Evolutionary conservation across 352 stramenopile genomes (phyloP).

Genomic region (Globisporangium cystogenes): DNA sequence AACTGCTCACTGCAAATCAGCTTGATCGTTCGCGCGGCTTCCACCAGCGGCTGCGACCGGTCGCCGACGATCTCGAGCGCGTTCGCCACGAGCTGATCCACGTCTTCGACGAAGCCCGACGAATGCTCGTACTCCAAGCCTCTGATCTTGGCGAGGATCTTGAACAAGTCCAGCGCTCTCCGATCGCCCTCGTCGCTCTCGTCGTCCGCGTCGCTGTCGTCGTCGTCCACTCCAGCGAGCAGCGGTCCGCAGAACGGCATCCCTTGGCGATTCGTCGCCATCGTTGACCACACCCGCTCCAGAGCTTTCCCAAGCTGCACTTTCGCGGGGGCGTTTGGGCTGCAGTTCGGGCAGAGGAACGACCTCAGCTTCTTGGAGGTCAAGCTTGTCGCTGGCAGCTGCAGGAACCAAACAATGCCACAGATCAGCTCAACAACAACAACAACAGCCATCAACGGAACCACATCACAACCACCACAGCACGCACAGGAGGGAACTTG

Average conservation of each 20-base stretch:
- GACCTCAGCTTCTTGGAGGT: conserved; percentile 57
- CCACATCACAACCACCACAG: not conserved
- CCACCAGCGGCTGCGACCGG: conserved; percentile 52
- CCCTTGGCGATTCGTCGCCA: conserved; percentile 82
- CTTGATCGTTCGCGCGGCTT: conserved; percentile 62
- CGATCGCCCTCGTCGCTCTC: conserved; percentile 4
- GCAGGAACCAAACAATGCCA: not conserved
- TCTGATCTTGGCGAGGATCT: conserved; percentile 66
- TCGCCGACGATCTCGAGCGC: conserved; percentile 55
- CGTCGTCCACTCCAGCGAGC: conserved; percentile 50
- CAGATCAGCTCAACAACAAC: conserved; percentile 1
- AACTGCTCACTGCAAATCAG: conserved; percentile 79
- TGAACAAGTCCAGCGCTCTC: conserved; percentile 55
- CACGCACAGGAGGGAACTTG: conserved; percentile 47
- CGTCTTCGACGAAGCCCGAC: conserved; percentile 50
- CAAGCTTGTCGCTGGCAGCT: conserved; percentile 60
- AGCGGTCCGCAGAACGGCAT: conserved; percentile 78
- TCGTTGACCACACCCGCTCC: conserved; percentile 80
- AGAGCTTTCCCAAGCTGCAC: conserved; percentile 72
- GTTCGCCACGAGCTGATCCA: conserved; percentile 56
- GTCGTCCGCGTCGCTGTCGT: conserved; percentile 13
- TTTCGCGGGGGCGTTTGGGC: conserved; percentile 41
- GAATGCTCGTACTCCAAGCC: conserved; percentile 67
- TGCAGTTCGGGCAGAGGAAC: conserved; percentile 73
- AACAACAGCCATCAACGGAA: not conserved